These are phyloP conservation scores for Aspergillus chevalieri DNA, from an alignment of 2,329 filamentous ascomycete species.

Conservation along the genomic window DNA sequence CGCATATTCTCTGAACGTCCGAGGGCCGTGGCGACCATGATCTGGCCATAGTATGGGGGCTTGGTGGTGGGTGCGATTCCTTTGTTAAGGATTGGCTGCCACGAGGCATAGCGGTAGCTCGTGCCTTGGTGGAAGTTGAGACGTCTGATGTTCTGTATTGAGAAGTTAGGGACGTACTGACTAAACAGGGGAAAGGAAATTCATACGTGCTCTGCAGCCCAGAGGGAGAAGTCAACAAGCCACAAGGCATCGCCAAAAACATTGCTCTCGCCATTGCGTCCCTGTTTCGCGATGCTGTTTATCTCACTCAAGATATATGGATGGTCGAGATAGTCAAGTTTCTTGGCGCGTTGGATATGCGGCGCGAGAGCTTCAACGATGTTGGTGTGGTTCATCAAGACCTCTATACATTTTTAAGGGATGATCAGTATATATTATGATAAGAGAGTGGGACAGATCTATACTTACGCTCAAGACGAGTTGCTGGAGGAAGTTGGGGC, in stretches of 20 bases:
- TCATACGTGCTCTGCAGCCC: conserved; percentile 12
- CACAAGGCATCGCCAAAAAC: conserved; percentile 14
- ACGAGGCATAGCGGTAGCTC: conserved; percentile 15
- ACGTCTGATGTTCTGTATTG: conserved; percentile 8
- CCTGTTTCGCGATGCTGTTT: conserved; percentile 13
- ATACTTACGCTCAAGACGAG: no score
- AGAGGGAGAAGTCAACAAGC: conserved; percentile 14
- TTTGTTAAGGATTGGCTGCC: conserved; percentile 13
- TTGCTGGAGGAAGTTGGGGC: no score
- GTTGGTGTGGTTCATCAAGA: conserved; percentile 15
- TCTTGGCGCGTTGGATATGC: conserved; percentile 8
- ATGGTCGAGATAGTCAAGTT: conserved; percentile 9
- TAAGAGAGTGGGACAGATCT: no score
- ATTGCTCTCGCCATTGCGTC: conserved; percentile 7
- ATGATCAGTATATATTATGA: no score
- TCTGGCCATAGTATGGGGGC: conserved; percentile 14
- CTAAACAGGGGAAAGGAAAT: background rate
- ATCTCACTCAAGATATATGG: conserved; percentile 9
- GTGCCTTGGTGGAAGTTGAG: conserved; percentile 15
- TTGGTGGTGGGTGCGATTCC: conserved; percentile 5
- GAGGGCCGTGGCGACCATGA: conserved; percentile 11
- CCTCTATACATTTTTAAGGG: no score
- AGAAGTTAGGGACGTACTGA: no score
- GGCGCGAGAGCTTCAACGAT: conserved; percentile 5
- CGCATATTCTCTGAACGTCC: background rate